Evolutionary conservation across 2,329 filamentous ascomycete species (phyloP).

Genomic region (Metarhizium rileyi): DNA sequence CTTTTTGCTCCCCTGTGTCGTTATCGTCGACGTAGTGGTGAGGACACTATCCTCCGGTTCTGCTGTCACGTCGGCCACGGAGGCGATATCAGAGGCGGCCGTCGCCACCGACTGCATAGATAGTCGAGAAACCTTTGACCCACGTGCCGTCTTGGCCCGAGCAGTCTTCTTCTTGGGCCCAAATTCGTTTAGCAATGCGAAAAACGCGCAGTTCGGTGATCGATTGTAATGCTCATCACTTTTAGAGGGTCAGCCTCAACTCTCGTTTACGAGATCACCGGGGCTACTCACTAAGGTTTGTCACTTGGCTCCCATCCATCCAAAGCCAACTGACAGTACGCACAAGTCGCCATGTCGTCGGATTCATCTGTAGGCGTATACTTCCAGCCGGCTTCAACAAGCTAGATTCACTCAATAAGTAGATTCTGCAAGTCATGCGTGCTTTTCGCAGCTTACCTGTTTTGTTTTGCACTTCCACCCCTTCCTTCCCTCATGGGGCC

Average conservation of each 20-base stretch:
- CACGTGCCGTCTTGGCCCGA: constrained; percentile 42
- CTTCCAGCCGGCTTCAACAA: constrained; percentile 89
- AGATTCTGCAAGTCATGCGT: not conserved
- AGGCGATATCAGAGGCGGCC: constrained; percentile 37
- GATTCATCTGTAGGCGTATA: constrained; percentile 78
- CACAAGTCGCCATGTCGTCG: constrained; percentile 82
- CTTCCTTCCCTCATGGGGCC: constrained; percentile 83
- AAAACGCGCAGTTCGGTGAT: constrained; percentile 74
- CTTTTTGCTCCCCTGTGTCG: constrained; percentile 50
- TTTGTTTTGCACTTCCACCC: constrained; percentile 85
- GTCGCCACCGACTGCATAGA: constrained; percentile 50
- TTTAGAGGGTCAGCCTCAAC: constrained; percentile 14
- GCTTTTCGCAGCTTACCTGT: constrained; percentile 48
- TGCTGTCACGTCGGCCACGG: constrained; percentile 35
- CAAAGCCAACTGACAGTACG: constrained; percentile 80
- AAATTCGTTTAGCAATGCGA: constrained; percentile 53
- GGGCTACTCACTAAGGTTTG: constrained; percentile 61
- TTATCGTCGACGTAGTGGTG: constrained; percentile 49
- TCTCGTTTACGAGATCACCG: too few relatives aligned
- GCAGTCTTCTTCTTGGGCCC: constrained; percentile 44
- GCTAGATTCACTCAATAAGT: constrained; percentile 34
- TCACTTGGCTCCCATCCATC: constrained; percentile 94
- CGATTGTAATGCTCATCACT: constrained; percentile 81
- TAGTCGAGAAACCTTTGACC: constrained; percentile 61
- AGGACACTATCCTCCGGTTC: constrained; percentile 49